Evolutionary conservation across 345 rosid species (phyloP).

Genomic region (Citrus trifoliata): DNA sequence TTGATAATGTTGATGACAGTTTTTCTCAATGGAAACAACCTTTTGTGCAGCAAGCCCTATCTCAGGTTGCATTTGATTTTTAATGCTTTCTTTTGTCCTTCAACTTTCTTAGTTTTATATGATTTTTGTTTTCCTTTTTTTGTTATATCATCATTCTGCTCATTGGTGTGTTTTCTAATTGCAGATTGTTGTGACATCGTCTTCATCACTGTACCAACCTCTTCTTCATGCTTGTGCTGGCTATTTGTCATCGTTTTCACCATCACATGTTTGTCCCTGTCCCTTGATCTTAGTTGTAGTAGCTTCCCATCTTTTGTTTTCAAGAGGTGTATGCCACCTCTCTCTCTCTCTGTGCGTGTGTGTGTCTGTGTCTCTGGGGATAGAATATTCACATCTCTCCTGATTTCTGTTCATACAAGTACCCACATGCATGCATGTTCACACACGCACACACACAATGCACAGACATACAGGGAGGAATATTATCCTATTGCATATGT

Average conservation of each 20-base stretch:
- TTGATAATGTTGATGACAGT: conserved; percentile 53
- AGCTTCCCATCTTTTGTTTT: conserved; percentile 1
- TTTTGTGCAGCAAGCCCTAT: conserved; percentile 62
- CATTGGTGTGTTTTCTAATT: conserved; percentile 20
- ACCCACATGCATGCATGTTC: neutral
- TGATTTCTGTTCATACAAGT: neutral
- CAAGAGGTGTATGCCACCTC: neutral
- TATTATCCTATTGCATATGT: neutral
- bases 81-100: neutral
- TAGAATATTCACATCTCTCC: neutral
- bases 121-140: conserved; percentile 4
- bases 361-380: too few relatives aligned
- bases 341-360: too few relatives aligned
- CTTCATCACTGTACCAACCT: conserved; percentile 56
- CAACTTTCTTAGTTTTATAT: neutral
- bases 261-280: conserved; percentile 66
- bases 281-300: conserved; percentile 3
- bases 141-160: conserved; percentile 17
- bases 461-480: neutral
- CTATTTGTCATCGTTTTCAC: conserved; percentile 73
- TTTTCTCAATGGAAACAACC: conserved; percentile 74
- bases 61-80: conserved; percentile 45
- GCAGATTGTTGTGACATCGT: conserved; percentile 71
- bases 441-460: neutral
- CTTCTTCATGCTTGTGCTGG: conserved; percentile 76